Percentiles rank a stretch among this genome's conserved stretches.
Evolutionary conservation across 2,329 filamentous ascomycete species (phyloP).

Genomic region (Cladophialophora exuberans): DNA sequence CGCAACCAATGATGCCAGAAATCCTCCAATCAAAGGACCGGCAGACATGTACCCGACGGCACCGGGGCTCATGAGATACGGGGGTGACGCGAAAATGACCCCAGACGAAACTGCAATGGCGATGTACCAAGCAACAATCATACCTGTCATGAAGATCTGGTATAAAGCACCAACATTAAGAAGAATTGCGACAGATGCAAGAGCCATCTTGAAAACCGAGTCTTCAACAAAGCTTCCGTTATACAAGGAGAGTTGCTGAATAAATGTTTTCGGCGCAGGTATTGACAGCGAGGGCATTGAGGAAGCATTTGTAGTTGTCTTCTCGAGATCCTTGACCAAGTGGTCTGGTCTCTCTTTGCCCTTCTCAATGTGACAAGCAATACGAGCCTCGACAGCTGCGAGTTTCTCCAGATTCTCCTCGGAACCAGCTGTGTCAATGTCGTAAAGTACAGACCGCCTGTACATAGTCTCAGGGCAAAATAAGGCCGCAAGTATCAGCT

Average conservation of each 20-base stretch:
- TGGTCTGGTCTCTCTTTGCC: no score
- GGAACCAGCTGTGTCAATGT: constrained; percentile 24
- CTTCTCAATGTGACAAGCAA: constrained; percentile 18
- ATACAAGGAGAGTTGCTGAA: constrained; percentile 24
- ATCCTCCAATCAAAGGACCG: constrained; percentile 20
- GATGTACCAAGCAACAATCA: constrained; percentile 35
- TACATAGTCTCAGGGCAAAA: constrained; percentile 25
- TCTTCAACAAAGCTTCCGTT: constrained; percentile 21
- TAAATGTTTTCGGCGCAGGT: constrained; percentile 18
- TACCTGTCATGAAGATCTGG: constrained; percentile 36
- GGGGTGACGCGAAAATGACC: constrained; percentile 37
- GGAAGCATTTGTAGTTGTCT: constrained; percentile 16
- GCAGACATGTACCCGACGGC: constrained; percentile 33
- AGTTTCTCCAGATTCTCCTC: constrained; percentile 29
- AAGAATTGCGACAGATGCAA: constrained; percentile 38
- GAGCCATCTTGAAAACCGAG: constrained; percentile 32
- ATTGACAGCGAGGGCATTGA: constrained; percentile 7
- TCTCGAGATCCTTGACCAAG: constrained; percentile 20
- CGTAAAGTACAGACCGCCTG: constrained; percentile 23
- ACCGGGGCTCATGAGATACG: constrained; percentile 37
- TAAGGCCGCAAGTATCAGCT: constrained; percentile 19
- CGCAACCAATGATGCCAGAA: constrained; percentile 20
- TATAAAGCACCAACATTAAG: constrained; percentile 37
- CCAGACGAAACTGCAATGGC: constrained; percentile 35
- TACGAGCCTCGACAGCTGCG: constrained; percentile 17